These are phyloP conservation scores for Zea luxurians DNA, from an alignment of 176 grass and related monocot genomes.

Conservation along the genomic window DNA sequence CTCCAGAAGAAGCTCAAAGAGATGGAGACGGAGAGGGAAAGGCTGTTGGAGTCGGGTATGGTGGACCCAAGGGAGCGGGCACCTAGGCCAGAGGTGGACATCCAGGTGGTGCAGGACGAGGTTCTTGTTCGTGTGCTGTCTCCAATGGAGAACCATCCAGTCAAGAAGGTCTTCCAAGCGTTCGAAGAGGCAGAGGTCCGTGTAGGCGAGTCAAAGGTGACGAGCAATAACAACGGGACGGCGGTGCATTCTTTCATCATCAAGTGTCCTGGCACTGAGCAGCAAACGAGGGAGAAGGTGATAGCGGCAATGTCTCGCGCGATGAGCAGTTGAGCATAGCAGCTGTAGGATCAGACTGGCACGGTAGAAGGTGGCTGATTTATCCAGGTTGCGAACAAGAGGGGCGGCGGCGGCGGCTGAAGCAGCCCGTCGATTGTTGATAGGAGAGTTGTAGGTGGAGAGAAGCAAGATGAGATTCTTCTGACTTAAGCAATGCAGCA, in stretches of 20 bases:
- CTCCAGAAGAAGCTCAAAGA: slow-evolving; percentile 94
- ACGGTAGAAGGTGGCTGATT: slow-evolving; percentile 10
- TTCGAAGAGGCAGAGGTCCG: slow-evolving; percentile 74
- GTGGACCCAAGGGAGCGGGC: slow-evolving; percentile 38
- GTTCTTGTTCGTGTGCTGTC: slow-evolving; percentile 77
- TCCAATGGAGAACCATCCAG: slow-evolving; percentile 69
- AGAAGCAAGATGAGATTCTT: slow-evolving; percentile 48
- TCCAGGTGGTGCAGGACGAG: slow-evolving; percentile 79
- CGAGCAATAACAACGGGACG: slow-evolving; percentile 47
- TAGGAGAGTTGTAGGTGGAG: slow-evolving; percentile 57
- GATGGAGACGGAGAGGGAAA: slow-evolving; percentile 77
- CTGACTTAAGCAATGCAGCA: slow-evolving; percentile 46
- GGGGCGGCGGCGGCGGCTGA: slow-evolving; percentile 34
- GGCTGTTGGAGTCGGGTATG: slow-evolving; percentile 45
- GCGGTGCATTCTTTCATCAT: slow-evolving; percentile 81
- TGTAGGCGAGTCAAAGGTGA: slow-evolving; percentile 73
- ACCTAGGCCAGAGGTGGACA: slow-evolving; percentile 67
- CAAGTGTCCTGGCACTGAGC: slow-evolving; percentile 70
- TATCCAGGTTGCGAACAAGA: slow-evolving; percentile 39
- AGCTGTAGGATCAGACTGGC: slow-evolving; percentile 25
- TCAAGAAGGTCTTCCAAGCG: slow-evolving; percentile 69
- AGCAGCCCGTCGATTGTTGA: slow-evolving; percentile 37
- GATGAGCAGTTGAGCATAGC: slow-evolving; percentile 54
- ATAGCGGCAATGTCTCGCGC: slow-evolving; percentile 59
- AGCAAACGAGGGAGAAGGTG: slow-evolving; percentile 86